Base-by-base conservation (phyloP, 371 early-diverging fungal genomes). In the Parasitella parasitica region DNA sequence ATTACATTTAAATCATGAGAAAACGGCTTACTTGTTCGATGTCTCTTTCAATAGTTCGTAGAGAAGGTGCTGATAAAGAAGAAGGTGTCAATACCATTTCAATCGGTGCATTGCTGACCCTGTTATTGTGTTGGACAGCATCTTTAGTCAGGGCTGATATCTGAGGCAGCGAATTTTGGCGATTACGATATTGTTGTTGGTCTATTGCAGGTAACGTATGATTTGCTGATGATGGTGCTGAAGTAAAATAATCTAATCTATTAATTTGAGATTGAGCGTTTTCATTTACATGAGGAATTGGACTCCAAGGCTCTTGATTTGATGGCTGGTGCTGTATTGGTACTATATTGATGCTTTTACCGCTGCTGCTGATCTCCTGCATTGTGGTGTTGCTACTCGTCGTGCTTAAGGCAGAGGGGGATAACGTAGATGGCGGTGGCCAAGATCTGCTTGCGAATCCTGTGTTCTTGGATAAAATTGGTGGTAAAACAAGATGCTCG, bases 11-110 rank as follows among this genome's bases (percentile, higher is more conserved):
- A n/a, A n/a, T n/a, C n/a, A 34, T 50, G 26, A n/a, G 58, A 34
- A 15, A 28, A 50, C n/a, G 32, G 13, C 22, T 69, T 69, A 65
- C 65, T 46, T 70, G 54, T 7, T 70, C 70, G 51, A 70, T 70
- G 22, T 70, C 70, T 12, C 54, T 58, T 50, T 70, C 70, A 32
- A 70, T 65, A 30, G 26, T 53, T 2, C 54, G 28, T 26, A 58
- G 18, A 46, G 62, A 36, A 38, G 64, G 54, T 9, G 59, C 24
- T 2, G 57, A 56, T 9, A 61, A 26, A 34, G 62, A 54, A 0
- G 18, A 46, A 2, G 49, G 55, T 6, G 55, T 51, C 24, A 50
- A 32, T 26, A 50, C 32, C 1, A 62, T 9, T 22, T 62, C 38
- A 13, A 54, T 30, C n/a, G 55, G 22, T 43, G 54, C 12, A 43